Percentiles rank a stretch among this genome's conserved stretches.
phyloP scores from a whole-genome alignment of 2,329 filamentous ascomycete species.

The Dichotomopilus funicola region DNA sequence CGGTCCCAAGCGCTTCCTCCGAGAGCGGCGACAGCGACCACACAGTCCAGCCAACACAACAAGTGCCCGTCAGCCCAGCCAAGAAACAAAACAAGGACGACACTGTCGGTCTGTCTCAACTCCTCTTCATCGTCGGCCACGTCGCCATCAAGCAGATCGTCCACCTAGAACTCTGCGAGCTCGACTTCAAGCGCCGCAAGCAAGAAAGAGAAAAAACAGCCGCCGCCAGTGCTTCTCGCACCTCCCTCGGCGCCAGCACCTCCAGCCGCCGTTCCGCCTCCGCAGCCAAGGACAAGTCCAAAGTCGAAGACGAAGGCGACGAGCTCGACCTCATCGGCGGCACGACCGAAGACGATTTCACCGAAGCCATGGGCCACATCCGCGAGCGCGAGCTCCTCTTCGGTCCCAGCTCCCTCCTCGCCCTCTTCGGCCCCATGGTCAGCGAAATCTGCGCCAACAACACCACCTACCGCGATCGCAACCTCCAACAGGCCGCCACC shows the following conservation, averaged over 20 bases:
- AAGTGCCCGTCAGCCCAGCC: slow-evolving; percentile 27
- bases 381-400: slow-evolving; percentile 79
- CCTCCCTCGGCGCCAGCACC: slow-evolving; percentile 29
- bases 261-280: slow-evolving; percentile 24
- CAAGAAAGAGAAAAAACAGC: slow-evolving; percentile 73
- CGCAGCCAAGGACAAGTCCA: slow-evolving; percentile 38
- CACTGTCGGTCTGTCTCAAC: slow-evolving; percentile 74
- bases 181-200: slow-evolving; percentile 96
- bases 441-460: slow-evolving; percentile 93
- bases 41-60: slow-evolving; percentile 21
- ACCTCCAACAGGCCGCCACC: slow-evolving; percentile 86
- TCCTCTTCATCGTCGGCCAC: slow-evolving; percentile 92
- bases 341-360: slow-evolving; percentile 91
- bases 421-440: slow-evolving; percentile 85
- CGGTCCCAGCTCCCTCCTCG: slow-evolving; percentile 75
- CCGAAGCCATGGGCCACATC: slow-evolving; percentile 77
- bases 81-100: slow-evolving; percentile 54
- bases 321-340: slow-evolving; percentile 95
- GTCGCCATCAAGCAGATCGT: slow-evolving; percentile 99
- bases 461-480: slow-evolving; percentile 81
- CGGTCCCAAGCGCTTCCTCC: slow-evolving; percentile 27
- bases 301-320: slow-evolving; percentile 56
- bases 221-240: slow-evolving; percentile 33
- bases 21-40: slow-evolving; percentile 23
- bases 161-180: slow-evolving; percentile 92